phyloP scores from a whole-genome alignment of 2,329 filamentous ascomycete species.

The Tolypocladium tundrense region DNA sequence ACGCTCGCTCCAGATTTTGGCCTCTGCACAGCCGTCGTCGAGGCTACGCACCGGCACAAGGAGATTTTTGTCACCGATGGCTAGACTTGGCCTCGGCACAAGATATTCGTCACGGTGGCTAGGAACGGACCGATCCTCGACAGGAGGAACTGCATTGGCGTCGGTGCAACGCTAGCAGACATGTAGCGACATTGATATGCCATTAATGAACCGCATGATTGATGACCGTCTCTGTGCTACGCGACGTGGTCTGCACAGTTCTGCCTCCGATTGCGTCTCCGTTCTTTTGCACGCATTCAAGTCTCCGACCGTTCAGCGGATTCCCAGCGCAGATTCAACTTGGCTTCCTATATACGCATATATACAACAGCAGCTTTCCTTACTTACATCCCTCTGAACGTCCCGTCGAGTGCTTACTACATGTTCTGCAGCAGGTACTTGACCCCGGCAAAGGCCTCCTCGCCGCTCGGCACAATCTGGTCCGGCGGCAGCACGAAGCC shows the following conservation, averaged over 20 bases:
- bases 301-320: not conserved
- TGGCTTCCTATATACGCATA: not conserved
- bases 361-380: not conserved
- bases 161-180: not conserved
- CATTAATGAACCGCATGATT: not conserved
- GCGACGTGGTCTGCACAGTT: not conserved
- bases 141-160: not conserved
- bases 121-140: not conserved
- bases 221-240: not conserved
- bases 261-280: not conserved
- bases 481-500: constrained; percentile 32
- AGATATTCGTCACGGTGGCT: constrained; percentile 18
- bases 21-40: constrained; percentile 69
- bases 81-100: not conserved
- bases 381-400: not conserved
- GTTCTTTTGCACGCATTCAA: not conserved
- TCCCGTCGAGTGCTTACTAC: constrained; percentile 12
- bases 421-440: constrained; percentile 45
- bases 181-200: not conserved
- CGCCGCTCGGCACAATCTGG: constrained; percentile 32
- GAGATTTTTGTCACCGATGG: constrained; percentile 62
- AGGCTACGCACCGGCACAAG: constrained; percentile 73
- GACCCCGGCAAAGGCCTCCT: constrained; percentile 38
- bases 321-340: not conserved
- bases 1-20: constrained; percentile 51